These are phyloP conservation scores for Phytomonas sp. DNA, from an alignment of 208 protist species.

Conservation along the genomic window DNA sequence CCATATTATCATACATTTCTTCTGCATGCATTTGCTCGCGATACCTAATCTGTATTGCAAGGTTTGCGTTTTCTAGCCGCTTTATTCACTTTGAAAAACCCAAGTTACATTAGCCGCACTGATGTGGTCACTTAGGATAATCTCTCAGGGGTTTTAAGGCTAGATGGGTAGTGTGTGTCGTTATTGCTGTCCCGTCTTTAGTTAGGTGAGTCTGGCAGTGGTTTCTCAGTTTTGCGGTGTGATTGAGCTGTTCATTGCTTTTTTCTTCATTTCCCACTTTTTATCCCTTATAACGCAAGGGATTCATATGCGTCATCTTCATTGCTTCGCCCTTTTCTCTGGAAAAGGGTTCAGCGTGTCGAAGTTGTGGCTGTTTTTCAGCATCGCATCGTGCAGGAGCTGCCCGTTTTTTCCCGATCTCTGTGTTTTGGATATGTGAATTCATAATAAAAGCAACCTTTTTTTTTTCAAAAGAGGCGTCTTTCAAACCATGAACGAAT, in stretches of 20 bases:
- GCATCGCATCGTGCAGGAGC: background rate
- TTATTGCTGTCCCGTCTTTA: background rate
- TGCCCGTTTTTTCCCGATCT: constrained; percentile 6
- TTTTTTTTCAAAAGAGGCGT: background rate
- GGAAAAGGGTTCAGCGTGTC: background rate
- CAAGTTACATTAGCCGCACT: background rate
- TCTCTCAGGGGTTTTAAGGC: background rate
- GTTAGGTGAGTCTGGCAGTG: background rate
- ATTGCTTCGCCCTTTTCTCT: background rate
- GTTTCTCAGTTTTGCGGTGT: background rate
- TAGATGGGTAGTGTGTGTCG: background rate
- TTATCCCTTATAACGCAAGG: background rate
- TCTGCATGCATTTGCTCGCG: background rate
- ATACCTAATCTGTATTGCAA: background rate
- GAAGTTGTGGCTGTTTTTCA: background rate
- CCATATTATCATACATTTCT: background rate
- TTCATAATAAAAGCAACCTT: background rate
- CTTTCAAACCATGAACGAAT: background rate
- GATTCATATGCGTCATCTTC: background rate
- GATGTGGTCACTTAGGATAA: background rate
- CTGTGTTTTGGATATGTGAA: background rate
- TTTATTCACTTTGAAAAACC: background rate
- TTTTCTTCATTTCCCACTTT: background rate
- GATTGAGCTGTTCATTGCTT: background rate
- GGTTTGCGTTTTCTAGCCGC: background rate